Percentiles rank a stretch among this genome's conserved stretches.
phyloP scores from a whole-genome alignment of 352 stramenopile species.

The Phytophthora tubulina region DNA sequence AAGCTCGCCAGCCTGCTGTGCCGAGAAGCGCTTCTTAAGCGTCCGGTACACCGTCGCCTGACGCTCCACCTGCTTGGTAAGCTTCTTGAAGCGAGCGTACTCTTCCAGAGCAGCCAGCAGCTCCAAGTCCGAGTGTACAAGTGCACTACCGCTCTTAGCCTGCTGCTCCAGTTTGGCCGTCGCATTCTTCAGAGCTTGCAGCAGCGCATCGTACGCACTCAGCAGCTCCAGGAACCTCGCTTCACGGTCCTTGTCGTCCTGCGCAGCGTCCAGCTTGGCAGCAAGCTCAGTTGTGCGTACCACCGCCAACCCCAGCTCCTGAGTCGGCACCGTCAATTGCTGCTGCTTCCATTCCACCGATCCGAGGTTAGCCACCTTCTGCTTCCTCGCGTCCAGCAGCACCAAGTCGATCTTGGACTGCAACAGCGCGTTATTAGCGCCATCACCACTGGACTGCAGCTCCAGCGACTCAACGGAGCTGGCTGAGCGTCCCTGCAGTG shows the following conservation, averaged over 20 bases:
- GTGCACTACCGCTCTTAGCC: slow-evolving; percentile 75
- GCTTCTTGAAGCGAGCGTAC: slow-evolving; percentile 79
- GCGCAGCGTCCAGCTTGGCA: slow-evolving; percentile 63
- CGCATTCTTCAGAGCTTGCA: slow-evolving; percentile 76
- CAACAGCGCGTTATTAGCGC: slow-evolving; percentile 76
- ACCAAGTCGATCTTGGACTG: slow-evolving; percentile 89
- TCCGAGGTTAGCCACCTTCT: slow-evolving; percentile 85
- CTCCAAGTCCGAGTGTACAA: slow-evolving; percentile 82
- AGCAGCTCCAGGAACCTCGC: slow-evolving; percentile 75
- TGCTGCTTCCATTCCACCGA: slow-evolving; percentile 87
- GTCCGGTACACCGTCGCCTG: slow-evolving; percentile 72
- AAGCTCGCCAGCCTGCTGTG: slow-evolving; percentile 66
- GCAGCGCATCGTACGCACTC: slow-evolving; percentile 74
- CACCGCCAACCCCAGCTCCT: slow-evolving; percentile 76
- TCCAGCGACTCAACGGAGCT: slow-evolving; percentile 53
- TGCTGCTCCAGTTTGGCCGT: slow-evolving; percentile 76
- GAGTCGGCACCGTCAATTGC: slow-evolving; percentile 71
- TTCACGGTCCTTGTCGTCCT: slow-evolving; percentile 77
- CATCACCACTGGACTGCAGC: slow-evolving; percentile 68
- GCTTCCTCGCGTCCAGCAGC: slow-evolving; percentile 83
- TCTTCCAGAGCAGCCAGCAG: slow-evolving; percentile 73
- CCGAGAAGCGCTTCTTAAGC: slow-evolving; percentile 59
- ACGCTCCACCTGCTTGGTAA: slow-evolving; percentile 77
- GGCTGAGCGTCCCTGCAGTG: slow-evolving; percentile 63
- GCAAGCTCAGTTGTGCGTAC: slow-evolving; percentile 80